Conservation (phyloP, 1,284 basidiomycete genomes). For the Sporisorium exsertum region DNA sequence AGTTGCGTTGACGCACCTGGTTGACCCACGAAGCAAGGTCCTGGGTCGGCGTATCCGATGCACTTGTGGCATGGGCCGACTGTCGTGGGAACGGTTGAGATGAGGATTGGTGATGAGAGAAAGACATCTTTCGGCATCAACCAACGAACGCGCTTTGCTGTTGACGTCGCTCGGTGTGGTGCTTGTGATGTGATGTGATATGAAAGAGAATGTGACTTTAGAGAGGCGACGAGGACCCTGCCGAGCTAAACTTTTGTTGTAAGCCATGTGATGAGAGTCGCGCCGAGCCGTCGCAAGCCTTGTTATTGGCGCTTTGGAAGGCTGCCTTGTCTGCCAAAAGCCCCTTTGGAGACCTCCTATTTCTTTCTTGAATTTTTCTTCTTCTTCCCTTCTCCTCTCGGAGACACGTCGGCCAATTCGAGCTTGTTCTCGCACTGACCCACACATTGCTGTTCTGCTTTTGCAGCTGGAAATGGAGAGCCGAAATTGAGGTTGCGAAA, state of each 20-base stretch:
- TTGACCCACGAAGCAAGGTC: constrained; percentile 49
- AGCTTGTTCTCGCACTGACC: background rate
- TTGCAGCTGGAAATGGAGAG: background rate
- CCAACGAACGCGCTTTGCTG: background rate
- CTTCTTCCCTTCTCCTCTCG: constrained; percentile 1
- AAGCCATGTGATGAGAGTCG: constrained; percentile 11
- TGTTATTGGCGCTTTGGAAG: constrained; percentile 2
- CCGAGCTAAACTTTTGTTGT: constrained; percentile 1
- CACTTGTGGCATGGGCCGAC: constrained; percentile 8
- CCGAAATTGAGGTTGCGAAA: constrained; percentile 12
- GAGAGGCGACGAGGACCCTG: constrained; percentile 17
- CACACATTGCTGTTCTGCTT: background rate
- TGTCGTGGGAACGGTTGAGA: constrained; percentile 15
- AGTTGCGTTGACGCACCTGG: constrained; percentile 46
- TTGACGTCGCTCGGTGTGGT: background rate
- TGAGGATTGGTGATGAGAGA: constrained; percentile 15
- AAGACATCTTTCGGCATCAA: constrained; percentile 20
- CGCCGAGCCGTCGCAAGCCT: background rate
- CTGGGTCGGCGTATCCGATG: constrained; percentile 28
- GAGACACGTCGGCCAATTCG: background rate
- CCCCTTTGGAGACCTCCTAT: constrained; percentile 22
- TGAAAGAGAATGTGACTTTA: constrained; percentile 31
- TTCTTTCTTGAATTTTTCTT: constrained; percentile 7
- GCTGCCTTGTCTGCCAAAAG: background rate
- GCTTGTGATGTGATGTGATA: constrained; percentile 14